Evolutionary conservation across 208 protist species (phyloP).

Genomic region (Naegleria lovaniensis): DNA sequence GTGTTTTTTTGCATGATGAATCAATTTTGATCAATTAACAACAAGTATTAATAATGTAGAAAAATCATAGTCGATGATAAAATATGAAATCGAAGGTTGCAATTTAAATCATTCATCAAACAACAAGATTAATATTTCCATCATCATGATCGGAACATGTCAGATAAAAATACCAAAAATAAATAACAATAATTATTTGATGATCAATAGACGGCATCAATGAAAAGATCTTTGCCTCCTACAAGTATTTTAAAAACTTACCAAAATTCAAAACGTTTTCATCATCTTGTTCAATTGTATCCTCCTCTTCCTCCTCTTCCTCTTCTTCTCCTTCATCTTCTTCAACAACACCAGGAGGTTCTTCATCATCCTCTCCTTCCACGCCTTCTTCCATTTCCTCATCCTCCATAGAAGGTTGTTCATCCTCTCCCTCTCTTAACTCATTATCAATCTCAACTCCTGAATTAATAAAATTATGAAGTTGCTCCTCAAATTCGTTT

Average conservation of each 20-base stretch:
- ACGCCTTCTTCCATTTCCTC: neutral
- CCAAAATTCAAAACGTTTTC: neutral
- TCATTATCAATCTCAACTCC: too few species aligned
- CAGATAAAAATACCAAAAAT: neutral
- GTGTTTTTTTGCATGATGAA: too few species aligned
- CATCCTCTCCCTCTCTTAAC: neutral
- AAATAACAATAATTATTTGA: too few species aligned
- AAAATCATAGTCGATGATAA: too few species aligned
- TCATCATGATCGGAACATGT: neutral
- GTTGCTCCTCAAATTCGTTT: too few species aligned
- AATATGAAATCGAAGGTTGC: too few species aligned
- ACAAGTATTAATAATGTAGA: too few species aligned
- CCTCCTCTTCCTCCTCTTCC: neutral
- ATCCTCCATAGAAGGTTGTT: neutral
- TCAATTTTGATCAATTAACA: too few species aligned
- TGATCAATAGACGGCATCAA: too few species aligned
- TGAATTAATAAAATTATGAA: too few species aligned
- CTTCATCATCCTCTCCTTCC: conserved; percentile 2
- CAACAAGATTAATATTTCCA: neutral
- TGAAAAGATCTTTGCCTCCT: too few species aligned
- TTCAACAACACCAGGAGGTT: neutral
- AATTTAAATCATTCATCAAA: neutral
- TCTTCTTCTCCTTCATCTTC: neutral
- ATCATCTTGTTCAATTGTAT: neutral
- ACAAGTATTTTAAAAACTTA: neutral